phyloP scores from a whole-genome alignment of 495 filamentous ascomycete genomes.

The Podospora pseudocomata region DNA sequence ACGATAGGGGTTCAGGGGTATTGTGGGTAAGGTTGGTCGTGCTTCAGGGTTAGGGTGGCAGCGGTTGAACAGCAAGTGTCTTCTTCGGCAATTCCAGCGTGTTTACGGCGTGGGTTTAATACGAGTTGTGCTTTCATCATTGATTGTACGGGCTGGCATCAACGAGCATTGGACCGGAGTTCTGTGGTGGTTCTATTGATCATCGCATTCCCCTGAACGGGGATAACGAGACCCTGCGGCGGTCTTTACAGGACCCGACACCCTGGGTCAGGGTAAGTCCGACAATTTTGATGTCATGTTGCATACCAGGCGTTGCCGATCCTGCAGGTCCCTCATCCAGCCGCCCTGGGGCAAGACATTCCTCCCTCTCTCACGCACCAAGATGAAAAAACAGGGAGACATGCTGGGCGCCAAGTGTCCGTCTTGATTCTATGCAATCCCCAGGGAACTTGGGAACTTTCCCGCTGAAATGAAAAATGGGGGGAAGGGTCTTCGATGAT shows the following conservation, averaged over 20 bases:
- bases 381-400: too few relatives aligned
- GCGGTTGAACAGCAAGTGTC: neutral
- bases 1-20: neutral
- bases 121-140: neutral
- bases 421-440: too few relatives aligned
- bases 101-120: neutral
- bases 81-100: neutral
- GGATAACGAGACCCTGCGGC: neutral
- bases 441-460: too few relatives aligned
- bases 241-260: neutral
- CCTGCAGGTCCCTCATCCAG: neutral
- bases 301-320: neutral
- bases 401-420: too few relatives aligned
- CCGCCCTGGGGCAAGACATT: neutral
- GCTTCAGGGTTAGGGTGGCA: neutral
- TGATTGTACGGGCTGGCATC: neutral
- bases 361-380: too few relatives aligned
- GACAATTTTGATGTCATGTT: neutral
- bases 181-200: neutral
- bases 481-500: too few relatives aligned
- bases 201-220: neutral
- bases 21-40: neutral
- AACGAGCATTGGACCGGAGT: neutral
- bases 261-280: neutral
- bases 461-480: too few relatives aligned